Conservation (phyloP, 2,329 filamentous ascomycete genomes). For the Fusarium globosum region DNA sequence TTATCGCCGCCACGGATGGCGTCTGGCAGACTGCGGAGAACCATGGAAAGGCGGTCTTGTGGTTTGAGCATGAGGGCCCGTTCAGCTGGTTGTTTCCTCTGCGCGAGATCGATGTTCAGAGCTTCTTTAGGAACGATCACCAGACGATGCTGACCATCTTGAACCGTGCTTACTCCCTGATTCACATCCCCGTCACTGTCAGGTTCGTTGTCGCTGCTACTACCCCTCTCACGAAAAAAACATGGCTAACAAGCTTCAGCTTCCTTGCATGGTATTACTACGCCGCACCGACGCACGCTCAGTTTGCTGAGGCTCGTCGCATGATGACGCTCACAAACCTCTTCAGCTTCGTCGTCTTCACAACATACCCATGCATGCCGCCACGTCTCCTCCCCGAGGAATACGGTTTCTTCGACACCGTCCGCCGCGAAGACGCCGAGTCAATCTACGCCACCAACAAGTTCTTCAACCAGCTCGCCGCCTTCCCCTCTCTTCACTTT, state of each 20-base stretch:
- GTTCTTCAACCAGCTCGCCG: constrained; percentile 68
- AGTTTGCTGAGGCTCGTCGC: constrained; percentile 52
- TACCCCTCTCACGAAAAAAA: neutral
- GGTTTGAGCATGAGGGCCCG: constrained; percentile 63
- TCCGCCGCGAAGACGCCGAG: constrained; percentile 57
- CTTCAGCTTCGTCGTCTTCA: constrained; percentile 65
- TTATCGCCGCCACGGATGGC: constrained; percentile 52
- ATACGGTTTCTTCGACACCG: constrained; percentile 68
- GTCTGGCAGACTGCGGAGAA: constrained; percentile 67
- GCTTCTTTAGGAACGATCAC: constrained; percentile 67
- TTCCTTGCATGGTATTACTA: constrained; percentile 74
- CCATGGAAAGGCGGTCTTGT: constrained; percentile 65
- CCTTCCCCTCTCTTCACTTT: constrained; percentile 69
- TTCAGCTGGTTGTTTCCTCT: constrained; percentile 64
- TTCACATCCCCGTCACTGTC: constrained; percentile 66
- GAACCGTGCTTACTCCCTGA: constrained; percentile 69
- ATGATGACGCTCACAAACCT: constrained; percentile 65
- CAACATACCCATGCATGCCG: constrained; percentile 67
- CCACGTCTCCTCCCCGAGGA: constrained; percentile 66
- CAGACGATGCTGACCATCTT: constrained; percentile 63
- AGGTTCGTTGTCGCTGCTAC: neutral
- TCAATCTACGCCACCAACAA: constrained; percentile 73
- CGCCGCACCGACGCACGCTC: constrained; percentile 56
- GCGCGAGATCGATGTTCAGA: constrained; percentile 63
- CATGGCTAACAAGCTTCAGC: constrained; percentile 47